Base-by-base conservation (phyloP, 1,139 yeast genomes). In the Torulaspora globosa region DNA sequence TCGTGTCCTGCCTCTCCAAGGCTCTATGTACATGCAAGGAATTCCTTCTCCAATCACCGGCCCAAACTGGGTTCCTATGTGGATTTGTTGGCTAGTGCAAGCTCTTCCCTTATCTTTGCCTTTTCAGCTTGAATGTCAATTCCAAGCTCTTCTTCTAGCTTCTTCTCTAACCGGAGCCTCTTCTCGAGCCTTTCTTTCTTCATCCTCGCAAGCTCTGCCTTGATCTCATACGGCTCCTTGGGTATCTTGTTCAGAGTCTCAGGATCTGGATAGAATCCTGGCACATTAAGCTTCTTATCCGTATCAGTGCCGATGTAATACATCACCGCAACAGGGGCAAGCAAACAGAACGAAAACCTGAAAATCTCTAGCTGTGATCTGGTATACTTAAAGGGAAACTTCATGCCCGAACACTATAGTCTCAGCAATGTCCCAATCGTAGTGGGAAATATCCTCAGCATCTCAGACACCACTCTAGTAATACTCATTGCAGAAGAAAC, bases 251-350 rank as follows among this genome's bases (percentile, higher is more conserved):
- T 88, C 57, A 88, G 75, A 1, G 96, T 84, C 30, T 85, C 84
- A 32, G 97, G 97, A 66, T 89, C 97, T 1, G 97, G 97, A 96
- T 96, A 88, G 68, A 87, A 89, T 14, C 96, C 96, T n/a, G 95
- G 95, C 45, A 89, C 81, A 62, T 88, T 87, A 65, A 90, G 80
- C 70, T 88, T 89, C 57, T 75, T 79, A 66, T 90, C 96, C 1
- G 97, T 84, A 58, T 89, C 90, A 36, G 84, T 76, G 62, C 97
- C 97, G 42, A 88, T 90, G 59, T 84, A 90, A 67, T 87, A 82
- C 97, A 90, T 90, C 59, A 89, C 83, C 16, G 79, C 77, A 43
- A 90, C 85, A 1, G 97, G 97, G 1, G 95, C 80, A 58, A 89
- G 72, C 43, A 90, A 79, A 65, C 87, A 89, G 60, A 89, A 84